Evolutionary conservation across 2,329 filamentous ascomycete genomes (phyloP), one percentile per base, ranked within the genome.

Genomic region (Aspergillus tanneri): DNA sequence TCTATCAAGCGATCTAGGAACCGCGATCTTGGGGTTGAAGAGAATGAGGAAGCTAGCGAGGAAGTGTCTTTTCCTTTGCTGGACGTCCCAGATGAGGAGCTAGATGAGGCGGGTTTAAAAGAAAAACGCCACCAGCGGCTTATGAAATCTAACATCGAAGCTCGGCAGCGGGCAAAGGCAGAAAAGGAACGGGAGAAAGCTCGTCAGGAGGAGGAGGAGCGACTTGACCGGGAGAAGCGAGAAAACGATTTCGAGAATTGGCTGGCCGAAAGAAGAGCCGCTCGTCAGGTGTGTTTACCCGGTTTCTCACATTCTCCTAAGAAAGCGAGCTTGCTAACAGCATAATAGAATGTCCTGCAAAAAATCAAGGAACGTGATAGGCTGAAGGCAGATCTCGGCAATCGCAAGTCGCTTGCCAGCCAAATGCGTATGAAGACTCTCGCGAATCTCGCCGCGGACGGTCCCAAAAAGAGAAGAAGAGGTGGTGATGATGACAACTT

Each of bases 341-440:
- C 66, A 73, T 11, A 5, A n/a, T 72, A 82, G 55, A 81, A 82
- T 18, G 77, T 96, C 2, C 79, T 87, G 6, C 77, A 89, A 62
- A 90, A 84, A 69, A 95, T 99, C 70, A 96, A 95, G 69, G 92
- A 97, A 59, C 86, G 90, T 43, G 90, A 97, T 62, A 84, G 91
- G 14, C 81, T 96, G 52, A 96, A 96, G 73, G 89, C 90, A 35
- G 93, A 99, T 64, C 81, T 96, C 1, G 91, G 92, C 47, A 97
- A 97, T 71, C 88, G 93, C 64, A 99, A 99, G 70, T 96, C 91
- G 0, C 83, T 96, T 16, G 93, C 93, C 7, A 93, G 88, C 48
- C 92, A 97, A 70, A 95, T 95, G 72, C 88, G 93, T 54, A 99
- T 99, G 93, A 97, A 97, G 74, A 92, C 86, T 42, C 90, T 99